A percentile compares a stretch with the other conserved stretches of the same genome.
Conservation (phyloP, 106 monocot species). For the Dendrobium officinale region DNA sequence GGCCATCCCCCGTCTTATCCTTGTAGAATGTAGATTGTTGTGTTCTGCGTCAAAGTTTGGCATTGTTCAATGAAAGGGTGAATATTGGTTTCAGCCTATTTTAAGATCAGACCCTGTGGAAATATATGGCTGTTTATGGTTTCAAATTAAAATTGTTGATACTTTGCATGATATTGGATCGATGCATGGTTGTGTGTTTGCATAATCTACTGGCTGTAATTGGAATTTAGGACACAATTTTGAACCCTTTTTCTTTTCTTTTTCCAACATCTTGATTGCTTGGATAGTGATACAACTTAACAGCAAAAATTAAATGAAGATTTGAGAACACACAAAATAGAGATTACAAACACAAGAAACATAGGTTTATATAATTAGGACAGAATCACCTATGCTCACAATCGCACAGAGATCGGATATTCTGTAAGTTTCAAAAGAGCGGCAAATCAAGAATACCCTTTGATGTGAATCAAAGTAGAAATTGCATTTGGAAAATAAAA, state of each 20-base stretch:
- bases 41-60: not conserved
- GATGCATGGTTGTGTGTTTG: not conserved
- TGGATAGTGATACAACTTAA: too few species aligned
- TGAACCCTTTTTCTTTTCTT: not conserved
- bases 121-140: not conserved
- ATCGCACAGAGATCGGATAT: too few species aligned
- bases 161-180: not conserved
- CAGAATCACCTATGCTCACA: too few species aligned
- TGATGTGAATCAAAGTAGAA: too few species aligned
- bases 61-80: not conserved
- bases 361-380: too few species aligned
- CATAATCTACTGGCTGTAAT: not conserved
- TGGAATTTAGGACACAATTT: not conserved
- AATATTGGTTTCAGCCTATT: not conserved
- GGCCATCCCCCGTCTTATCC: not conserved
- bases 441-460: too few species aligned
- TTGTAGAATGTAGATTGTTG: not conserved
- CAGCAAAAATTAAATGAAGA: too few species aligned
- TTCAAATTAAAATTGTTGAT: not conserved
- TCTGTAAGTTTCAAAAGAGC: too few species aligned
- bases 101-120: not conserved
- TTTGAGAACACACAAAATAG: too few species aligned
- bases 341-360: too few species aligned
- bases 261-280: too few species aligned
- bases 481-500: too few species aligned